Base-by-base conservation (phyloP, 129 eudicot species). In the Lonicera japonica region DNA sequence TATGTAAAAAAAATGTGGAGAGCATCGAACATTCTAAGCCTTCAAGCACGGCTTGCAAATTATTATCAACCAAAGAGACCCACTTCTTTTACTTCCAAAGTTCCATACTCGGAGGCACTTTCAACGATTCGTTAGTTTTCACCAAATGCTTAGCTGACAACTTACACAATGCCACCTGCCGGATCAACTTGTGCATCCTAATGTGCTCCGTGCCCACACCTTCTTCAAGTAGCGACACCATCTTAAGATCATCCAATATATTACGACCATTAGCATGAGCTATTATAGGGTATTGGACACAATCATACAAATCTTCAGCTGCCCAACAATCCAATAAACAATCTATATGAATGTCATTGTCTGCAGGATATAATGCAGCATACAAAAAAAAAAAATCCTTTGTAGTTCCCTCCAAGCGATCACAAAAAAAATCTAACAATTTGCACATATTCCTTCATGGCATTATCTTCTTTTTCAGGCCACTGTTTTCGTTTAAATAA, bases 171-270 rank as follows among this genome's bases (percentile, higher is more conserved):
- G 79, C 79, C 5, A 51, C 67, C n/a, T 34, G 40, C 2, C 79
- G 70, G 57, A 75, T 75, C 61, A 56, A 58, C 55, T 75, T 75
- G 55, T 75, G 75, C 79, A 75, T 75, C 56, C 61, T 39, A 50
- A 75, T 67, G 23, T 58, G 56, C 21, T 36, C 39, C 23, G 56
- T 57, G 12, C 19, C 19, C 43, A 48, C 23, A 23, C 65, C 62
- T 38, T 68, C 75, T 23, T 75, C 75, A 2, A 75, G 54, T 12
- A 74, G 62, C 20, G 63, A 55, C 29, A 75, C 38, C 57, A 17
- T 46, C 66, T 68, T 75, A 21, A 75, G 55, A 56, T 39, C 21
- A 4, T 36, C 24, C 67, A 75, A 11, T 14, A 68, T 66, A 0
- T 21, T 21, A 41, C 69, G 63, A n/a, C 69, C 63, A 25, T 25